Evolutionary conservation across 768 basidiomycete species (phyloP).

Genomic region (Auricularia sp.): DNA sequence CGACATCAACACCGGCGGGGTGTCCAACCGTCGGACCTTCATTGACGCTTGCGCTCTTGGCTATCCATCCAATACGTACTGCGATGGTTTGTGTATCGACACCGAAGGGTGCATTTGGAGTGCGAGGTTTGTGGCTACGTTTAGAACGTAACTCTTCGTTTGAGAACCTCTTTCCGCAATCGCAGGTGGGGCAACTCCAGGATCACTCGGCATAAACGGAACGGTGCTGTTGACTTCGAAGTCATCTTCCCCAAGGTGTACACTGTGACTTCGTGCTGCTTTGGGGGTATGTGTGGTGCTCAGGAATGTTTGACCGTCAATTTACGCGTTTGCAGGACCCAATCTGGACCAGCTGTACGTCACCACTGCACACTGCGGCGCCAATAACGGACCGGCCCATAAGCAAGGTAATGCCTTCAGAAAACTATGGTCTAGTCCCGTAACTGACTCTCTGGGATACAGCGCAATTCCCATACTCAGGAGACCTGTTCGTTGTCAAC

Average conservation of each 20-base stretch:
- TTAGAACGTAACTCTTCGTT: background rate
- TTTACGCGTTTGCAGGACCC: slow-evolving; percentile 29
- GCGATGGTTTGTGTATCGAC: slow-evolving; percentile 61
- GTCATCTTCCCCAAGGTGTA: slow-evolving; percentile 51
- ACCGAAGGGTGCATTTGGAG: slow-evolving; percentile 56
- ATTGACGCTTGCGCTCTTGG: slow-evolving; percentile 48
- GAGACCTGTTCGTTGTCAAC: slow-evolving; percentile 44
- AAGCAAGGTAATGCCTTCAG: background rate
- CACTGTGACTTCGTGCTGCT: slow-evolving; percentile 58
- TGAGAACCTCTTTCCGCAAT: slow-evolving; percentile 7
- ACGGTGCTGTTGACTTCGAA: slow-evolving; percentile 47
- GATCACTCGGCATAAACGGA: slow-evolving; percentile 42
- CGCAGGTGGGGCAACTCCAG: slow-evolving; percentile 55
- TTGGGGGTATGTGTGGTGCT: slow-evolving; percentile 40
- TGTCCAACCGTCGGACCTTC: slow-evolving; percentile 46
- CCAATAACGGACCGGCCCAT: slow-evolving; percentile 39
- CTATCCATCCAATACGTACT: slow-evolving; percentile 38
- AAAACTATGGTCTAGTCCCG: background rate
- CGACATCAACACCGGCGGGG: slow-evolving; percentile 36
- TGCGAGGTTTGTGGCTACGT: slow-evolving; percentile 34
- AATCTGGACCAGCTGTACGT: slow-evolving; percentile 55
- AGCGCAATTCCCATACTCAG: slow-evolving; percentile 41
- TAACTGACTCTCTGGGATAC: slow-evolving; percentile 26
- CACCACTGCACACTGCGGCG: slow-evolving; percentile 50
- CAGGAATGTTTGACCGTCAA: slow-evolving; percentile 7